Conservation (phyloP, 2,329 filamentous ascomycete species). For the Epichloe coenophiala region DNA sequence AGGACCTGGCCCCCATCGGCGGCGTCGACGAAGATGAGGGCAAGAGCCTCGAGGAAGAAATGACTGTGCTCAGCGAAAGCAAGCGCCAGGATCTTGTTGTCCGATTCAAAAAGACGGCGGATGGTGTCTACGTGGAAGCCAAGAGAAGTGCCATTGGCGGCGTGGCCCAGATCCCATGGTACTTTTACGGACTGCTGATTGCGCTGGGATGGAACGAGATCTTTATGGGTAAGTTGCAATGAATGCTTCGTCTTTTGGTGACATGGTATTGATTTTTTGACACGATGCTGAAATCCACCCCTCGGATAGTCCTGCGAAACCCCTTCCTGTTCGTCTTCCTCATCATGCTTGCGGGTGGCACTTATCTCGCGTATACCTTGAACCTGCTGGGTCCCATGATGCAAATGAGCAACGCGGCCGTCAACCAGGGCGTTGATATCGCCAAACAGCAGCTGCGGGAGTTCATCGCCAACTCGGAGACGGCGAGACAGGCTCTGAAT, state of each 20-base stretch:
- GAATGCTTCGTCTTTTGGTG: too few species aligned
- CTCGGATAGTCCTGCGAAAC: constrained; percentile 66
- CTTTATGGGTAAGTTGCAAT: constrained; percentile 56
- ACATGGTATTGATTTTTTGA: too few species aligned
- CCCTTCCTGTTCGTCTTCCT: constrained; percentile 86
- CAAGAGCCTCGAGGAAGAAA: constrained; percentile 90
- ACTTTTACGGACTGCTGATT: constrained; percentile 83
- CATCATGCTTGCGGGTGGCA: constrained; percentile 59
- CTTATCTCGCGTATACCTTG: constrained; percentile 83
- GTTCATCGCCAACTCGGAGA: constrained; percentile 79
- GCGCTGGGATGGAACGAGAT: constrained; percentile 99
- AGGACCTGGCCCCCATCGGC: constrained; percentile 77
- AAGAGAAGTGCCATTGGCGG: constrained; percentile 94
- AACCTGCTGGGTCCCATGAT: constrained; percentile 94
- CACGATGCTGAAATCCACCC: background rate
- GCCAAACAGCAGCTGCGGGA: constrained; percentile 84
- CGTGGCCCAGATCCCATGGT: constrained; percentile 83
- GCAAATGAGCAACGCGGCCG: constrained; percentile 86
- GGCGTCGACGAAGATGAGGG: constrained; percentile 91
- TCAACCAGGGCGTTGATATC: constrained; percentile 74
- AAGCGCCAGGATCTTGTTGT: constrained; percentile 87
- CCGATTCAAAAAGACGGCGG: constrained; percentile 95
- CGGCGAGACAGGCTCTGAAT: constrained; percentile 67
- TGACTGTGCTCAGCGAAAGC: constrained; percentile 80
- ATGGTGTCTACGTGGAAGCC: constrained; percentile 94